Evolutionary conservation across 192 early-diverging fungal genomes (phyloP).

Genomic region (Dispira simplex): DNA sequence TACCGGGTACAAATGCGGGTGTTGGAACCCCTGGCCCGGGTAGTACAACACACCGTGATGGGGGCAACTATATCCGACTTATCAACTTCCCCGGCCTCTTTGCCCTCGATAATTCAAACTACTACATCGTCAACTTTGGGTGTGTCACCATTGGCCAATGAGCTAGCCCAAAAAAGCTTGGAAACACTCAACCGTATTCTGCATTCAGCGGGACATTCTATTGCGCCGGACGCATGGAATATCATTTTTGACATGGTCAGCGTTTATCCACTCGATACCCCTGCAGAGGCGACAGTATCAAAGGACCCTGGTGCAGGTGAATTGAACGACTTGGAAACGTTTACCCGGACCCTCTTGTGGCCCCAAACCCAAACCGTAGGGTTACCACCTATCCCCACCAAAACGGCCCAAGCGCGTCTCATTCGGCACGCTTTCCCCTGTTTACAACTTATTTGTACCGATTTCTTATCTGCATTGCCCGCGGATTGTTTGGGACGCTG

Average conservation of each 20-base stretch:
- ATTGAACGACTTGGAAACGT: background rate
- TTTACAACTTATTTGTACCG: conserved; percentile 88
- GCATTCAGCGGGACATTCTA: conserved; percentile 80
- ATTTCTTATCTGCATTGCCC: conserved; percentile 70
- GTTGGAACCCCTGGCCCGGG: conserved; percentile 37
- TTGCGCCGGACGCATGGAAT: conserved; percentile 59
- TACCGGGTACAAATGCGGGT: conserved; percentile 39
- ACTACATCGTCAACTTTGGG: background rate
- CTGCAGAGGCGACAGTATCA: conserved; percentile 9
- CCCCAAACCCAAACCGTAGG: too few species aligned
- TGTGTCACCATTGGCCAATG: background rate
- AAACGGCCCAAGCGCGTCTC: background rate
- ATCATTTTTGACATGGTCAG: conserved; percentile 83
- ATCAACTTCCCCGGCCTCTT: too few species aligned
- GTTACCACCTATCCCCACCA: background rate
- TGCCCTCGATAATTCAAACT: too few species aligned
- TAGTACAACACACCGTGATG: conserved; percentile 11
- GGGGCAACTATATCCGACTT: too few species aligned
- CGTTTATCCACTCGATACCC: conserved; percentile 20
- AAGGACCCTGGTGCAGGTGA: background rate
- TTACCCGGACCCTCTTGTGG: background rate
- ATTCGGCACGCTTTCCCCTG: conserved; percentile 81
- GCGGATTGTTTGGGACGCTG: conserved; percentile 62
- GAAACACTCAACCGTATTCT: conserved; percentile 84
- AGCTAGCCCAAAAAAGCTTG: conserved; percentile 24